These are phyloP conservation scores for Nicotiana tomentosiformis DNA, from an alignment of 257 asterid species.

Conservation along the genomic window DNA sequence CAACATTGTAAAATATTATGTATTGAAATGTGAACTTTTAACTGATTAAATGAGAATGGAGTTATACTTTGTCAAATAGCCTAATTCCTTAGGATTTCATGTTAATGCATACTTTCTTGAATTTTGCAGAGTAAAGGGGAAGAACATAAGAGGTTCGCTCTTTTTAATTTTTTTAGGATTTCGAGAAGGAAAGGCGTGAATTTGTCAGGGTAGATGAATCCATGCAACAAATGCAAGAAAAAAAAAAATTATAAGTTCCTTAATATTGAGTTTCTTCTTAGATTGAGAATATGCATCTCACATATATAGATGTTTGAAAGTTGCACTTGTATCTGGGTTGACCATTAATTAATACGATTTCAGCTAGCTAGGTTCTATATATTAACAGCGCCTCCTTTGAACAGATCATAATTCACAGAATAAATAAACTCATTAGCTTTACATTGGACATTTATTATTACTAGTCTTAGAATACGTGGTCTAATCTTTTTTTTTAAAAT, in stretches of 20 bases:
- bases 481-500: no score
- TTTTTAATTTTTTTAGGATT: not conserved
- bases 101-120: no score
- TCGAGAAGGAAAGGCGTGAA: not conserved
- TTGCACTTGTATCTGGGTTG: not conserved
- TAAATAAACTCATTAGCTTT: no score
- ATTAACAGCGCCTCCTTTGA: no score
- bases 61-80: no score
- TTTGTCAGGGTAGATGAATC: not conserved
- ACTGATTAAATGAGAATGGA: not conserved
- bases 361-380: no score
- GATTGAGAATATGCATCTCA: not conserved
- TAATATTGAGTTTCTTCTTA: not conserved
- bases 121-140: no score
- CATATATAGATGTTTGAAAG: not conserved
- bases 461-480: no score
- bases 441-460: no score
- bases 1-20: not conserved
- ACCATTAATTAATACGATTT: no score
- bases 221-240: not conserved
- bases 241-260: not conserved
- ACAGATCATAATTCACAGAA: no score
- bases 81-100: no score
- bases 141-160: not conserved
- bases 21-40: not conserved